Evolutionary conservation across 208 protist genomes (phyloP).

Genomic region (Trypanosoma melophagium): DNA sequence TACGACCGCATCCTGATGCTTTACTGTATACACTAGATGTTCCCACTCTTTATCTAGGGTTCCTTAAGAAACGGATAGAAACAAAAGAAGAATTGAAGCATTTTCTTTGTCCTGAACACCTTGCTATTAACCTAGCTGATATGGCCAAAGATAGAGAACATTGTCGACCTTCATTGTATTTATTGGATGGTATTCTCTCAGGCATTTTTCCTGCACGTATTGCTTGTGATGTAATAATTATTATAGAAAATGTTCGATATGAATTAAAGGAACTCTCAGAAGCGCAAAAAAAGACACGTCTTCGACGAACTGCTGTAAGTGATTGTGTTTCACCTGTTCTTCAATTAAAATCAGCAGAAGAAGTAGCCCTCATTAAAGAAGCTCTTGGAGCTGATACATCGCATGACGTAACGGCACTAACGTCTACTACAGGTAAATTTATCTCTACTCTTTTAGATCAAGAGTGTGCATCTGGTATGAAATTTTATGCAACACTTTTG

Average conservation of each 20-base stretch:
- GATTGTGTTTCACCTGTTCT: slow-evolving; percentile 70
- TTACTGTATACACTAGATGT: slow-evolving; percentile 52
- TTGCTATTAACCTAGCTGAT: slow-evolving; percentile 67
- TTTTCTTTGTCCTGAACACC: slow-evolving; percentile 47
- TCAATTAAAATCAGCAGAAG: slow-evolving; percentile 53
- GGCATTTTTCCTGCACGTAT: slow-evolving; percentile 65
- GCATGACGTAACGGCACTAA: slow-evolving; percentile 53
- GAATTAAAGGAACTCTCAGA: slow-evolving; percentile 59
- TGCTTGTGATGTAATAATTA: slow-evolving; percentile 62
- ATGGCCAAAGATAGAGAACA: slow-evolving; percentile 35
- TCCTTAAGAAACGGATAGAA: slow-evolving; percentile 23
- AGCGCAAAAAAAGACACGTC: slow-evolving; percentile 59
- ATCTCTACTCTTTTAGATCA: slow-evolving; percentile 74
- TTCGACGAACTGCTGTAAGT: slow-evolving; percentile 58
- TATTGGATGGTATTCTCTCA: slow-evolving; percentile 47
- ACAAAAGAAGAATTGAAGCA: slow-evolving; percentile 24
- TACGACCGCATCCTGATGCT: slow-evolving; percentile 48
- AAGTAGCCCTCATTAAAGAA: slow-evolving; percentile 51
- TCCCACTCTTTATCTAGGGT: slow-evolving; percentile 28
- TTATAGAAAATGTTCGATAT: slow-evolving; percentile 57
- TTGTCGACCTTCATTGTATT: slow-evolving; percentile 42
- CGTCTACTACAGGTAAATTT: slow-evolving; percentile 47
- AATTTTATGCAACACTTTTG: slow-evolving; percentile 59
- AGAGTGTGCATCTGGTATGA: slow-evolving; percentile 50
- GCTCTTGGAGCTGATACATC: slow-evolving; percentile 59